Evolutionary conservation across 176 grass and related monocot species (phyloP).

Genomic region (Hsuehochloa calcarea): DNA sequence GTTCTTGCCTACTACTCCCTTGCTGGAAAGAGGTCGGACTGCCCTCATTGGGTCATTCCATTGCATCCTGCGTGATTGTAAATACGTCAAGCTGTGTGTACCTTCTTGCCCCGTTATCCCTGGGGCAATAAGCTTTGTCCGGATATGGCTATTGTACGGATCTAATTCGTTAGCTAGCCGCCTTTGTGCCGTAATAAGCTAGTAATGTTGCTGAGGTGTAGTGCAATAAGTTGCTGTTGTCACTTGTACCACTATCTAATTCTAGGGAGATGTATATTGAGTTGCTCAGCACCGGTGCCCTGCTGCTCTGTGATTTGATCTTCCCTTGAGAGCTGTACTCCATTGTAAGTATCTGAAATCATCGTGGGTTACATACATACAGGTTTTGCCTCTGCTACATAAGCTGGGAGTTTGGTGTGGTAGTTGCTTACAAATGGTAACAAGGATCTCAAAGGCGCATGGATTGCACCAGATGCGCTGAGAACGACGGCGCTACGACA

Average conservation of each 20-base stretch:
- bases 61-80: slow-evolving; percentile 72
- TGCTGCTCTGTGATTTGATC: slow-evolving; percentile 2
- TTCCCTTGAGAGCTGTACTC: neutral
- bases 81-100: slow-evolving; percentile 36
- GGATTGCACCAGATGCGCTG: neutral
- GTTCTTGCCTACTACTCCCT: slow-evolving; percentile 92
- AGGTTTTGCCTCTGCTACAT: neutral
- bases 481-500: neutral
- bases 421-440: neutral
- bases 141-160: slow-evolving; percentile 20
- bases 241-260: slow-evolving; percentile 38
- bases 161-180: slow-evolving; percentile 26
- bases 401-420: neutral
- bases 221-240: slow-evolving; percentile 44
- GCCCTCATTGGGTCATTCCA: slow-evolving; percentile 59
- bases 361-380: neutral
- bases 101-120: neutral
- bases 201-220: slow-evolving; percentile 35
- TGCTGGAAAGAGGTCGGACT: slow-evolving; percentile 68
- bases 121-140: slow-evolving; percentile 9
- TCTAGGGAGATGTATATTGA: slow-evolving; percentile 33
- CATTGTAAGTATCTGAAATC: slow-evolving; percentile 19
- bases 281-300: neutral
- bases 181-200: slow-evolving; percentile 44
- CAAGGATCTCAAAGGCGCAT: neutral